phyloP scores from a whole-genome alignment of 148 eudicot species.

The Simmondsia chinensis region DNA sequence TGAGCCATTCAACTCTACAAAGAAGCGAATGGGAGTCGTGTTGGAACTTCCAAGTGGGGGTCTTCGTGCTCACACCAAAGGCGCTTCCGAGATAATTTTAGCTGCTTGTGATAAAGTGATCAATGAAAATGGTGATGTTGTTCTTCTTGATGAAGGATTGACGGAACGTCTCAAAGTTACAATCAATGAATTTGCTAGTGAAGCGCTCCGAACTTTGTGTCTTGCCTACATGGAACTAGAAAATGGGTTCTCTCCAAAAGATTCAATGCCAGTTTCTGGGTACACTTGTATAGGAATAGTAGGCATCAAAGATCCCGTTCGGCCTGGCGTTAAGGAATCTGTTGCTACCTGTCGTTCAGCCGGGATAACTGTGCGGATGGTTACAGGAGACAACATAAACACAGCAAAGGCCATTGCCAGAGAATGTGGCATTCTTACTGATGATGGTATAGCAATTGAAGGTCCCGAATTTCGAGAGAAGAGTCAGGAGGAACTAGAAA shows the following conservation, averaged over 20 bases:
- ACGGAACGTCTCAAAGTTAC: constrained; percentile 45
- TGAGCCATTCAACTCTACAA: constrained; percentile 91
- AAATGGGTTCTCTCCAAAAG: constrained; percentile 41
- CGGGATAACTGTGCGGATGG: constrained; percentile 92
- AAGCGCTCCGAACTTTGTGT: constrained; percentile 87
- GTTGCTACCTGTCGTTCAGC: constrained; percentile 93
- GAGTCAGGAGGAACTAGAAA: constrained; percentile 51
- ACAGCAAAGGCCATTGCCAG: constrained; percentile 98
- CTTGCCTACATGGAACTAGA: constrained; percentile 75
- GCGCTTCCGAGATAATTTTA: constrained; percentile 91
- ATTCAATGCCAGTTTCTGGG: constrained; percentile 62
- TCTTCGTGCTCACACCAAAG: constrained; percentile 72
- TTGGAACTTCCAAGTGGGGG: constrained; percentile 70
- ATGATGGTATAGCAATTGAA: constrained; percentile 91
- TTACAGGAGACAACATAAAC: constrained; percentile 94
- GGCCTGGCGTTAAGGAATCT: constrained; percentile 94
- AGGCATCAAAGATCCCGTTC: constrained; percentile 94
- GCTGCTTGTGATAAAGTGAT: constrained; percentile 83
- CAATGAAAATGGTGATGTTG: constrained; percentile 57
- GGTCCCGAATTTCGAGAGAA: constrained; percentile 91
- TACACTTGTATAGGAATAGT: constrained; percentile 89
- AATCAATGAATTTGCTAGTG: constrained; percentile 71
- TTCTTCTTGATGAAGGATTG: constrained; percentile 51
- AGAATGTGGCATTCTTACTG: constrained; percentile 98
- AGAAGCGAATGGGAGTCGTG: constrained; percentile 88